Evolutionary conservation across 2,329 filamentous ascomycete species (phyloP).

Genomic region (Xylariaceae sp.): DNA sequence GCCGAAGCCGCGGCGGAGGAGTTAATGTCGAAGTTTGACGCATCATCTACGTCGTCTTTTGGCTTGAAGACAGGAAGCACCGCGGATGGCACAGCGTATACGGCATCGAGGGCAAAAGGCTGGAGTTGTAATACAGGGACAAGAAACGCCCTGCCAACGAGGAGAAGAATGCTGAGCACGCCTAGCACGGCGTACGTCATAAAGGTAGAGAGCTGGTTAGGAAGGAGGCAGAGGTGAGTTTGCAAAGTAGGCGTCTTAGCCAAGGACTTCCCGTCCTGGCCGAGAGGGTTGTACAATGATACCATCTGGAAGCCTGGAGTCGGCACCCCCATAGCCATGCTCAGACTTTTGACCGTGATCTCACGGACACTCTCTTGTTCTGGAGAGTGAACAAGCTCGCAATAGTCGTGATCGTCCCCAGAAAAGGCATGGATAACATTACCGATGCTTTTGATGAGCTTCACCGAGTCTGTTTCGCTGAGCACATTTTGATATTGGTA

Average conservation of each 20-base stretch:
- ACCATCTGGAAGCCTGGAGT: constrained; percentile 84
- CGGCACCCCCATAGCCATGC: constrained; percentile 93
- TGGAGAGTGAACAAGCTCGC: constrained; percentile 76
- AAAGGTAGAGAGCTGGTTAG: constrained; percentile 82
- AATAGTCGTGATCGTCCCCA: constrained; percentile 97
- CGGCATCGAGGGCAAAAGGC: constrained; percentile 51
- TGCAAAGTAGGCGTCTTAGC: constrained; percentile 64
- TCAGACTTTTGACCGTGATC: constrained; percentile 93
- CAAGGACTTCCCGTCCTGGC: constrained; percentile 52
- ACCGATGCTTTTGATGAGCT: constrained; percentile 73
- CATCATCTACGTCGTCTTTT: constrained; percentile 50
- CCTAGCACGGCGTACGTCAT: constrained; percentile 71
- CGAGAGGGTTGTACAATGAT: constrained; percentile 89
- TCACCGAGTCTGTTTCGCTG: constrained; percentile 69
- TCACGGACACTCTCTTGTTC: constrained; percentile 67
- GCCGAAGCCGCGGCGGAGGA: constrained; percentile 35
- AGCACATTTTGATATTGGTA: constrained; percentile 98
- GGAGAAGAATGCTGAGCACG: constrained; percentile 47
- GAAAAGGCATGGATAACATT: constrained; percentile 86
- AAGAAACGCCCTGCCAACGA: constrained; percentile 55
- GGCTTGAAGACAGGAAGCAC: constrained; percentile 52
- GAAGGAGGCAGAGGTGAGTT: constrained; percentile 85
- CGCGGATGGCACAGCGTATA: constrained; percentile 24
- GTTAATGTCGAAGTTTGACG: constrained; percentile 18
- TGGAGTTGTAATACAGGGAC: constrained; percentile 53